Base-by-base conservation (phyloP, 495 filamentous ascomycete species). In the Podospora pseudoanserina region DNA sequence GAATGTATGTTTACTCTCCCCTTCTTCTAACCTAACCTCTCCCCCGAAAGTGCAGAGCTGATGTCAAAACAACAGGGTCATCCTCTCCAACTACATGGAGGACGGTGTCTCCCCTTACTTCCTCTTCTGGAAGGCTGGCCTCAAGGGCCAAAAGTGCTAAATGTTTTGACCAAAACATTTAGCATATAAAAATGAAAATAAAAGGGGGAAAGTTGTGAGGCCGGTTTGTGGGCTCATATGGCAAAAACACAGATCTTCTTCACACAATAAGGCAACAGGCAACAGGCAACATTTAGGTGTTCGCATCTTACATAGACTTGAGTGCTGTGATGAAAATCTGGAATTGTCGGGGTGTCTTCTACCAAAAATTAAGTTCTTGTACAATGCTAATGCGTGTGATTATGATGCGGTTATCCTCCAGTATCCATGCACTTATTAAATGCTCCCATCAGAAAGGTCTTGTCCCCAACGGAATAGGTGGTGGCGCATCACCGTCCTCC, bases 1-100 rank as follows among this genome's bases (percentile, higher is more conserved):
- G 91, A 81, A 98, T 99, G 95, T 84, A 64, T 78, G 81, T 78
- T n/a, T 20, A 26, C 27, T 15, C 3, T 26, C 20, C 1, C 15
- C 26, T 28, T 16, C 5, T 16, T 2, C 13, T 0, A 53, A 57
- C 20, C 34, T 27, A 2, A 73, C 20, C 20, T 23, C 20, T 23
- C 20, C 20, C 20, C 20, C 20, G 20, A 23, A 1, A 23, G 20
- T 23, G 1, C 20, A 23, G 20, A 23, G 18, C 60, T 65, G 3
- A 16, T 1, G 27, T 16, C 9, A 49, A 49, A 2, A 5, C 4
- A 64, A 39, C 69, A 97, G 93, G 92, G 86, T 96, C 75, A 85
- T 95, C 66, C 92, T 97, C 65, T 89, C 97, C 77, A 94, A 98
- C 84, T 99, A 97, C 86, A 93, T 94, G 75, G 94, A 96, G 77